Base-by-base conservation (phyloP, 352 stramenopile species). In the Phytopythium ostracodes region DNA sequence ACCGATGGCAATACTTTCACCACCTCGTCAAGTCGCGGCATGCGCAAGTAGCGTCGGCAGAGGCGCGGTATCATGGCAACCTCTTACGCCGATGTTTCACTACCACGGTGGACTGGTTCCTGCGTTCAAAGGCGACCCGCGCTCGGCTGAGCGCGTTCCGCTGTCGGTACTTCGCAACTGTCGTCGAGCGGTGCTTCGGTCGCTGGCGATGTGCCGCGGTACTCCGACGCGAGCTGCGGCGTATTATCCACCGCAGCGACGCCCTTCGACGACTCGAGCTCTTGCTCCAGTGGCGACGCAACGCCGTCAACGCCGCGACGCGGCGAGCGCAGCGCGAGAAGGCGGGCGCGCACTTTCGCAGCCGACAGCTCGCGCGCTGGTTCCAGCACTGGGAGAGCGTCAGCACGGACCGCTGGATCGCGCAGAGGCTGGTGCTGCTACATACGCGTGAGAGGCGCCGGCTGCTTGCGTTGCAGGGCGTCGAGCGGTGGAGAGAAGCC, bases 361-460 rank as follows among this genome's bases (percentile, higher is more conserved):
- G 24, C 7, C 62, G 62, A 4, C 29, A 64, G 0, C 61, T 82
- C 15, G 0, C 42, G 0, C 9, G 18, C 12, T 73, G 62, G 53
- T 72, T 85, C 29, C 63, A 46, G 24, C 76, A 81, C 49, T 85
- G 76, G 76, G 76, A 85, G 58, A 82, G 71, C 31, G 76, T 81
- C n/a, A 69, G 64, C 43, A 86, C 74, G 10, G 76, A 86, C 29
- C 52, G 31, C 42, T 86, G 76, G 72, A 62, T 79, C 42, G 51
- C 70, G 1, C 47, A 62, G 4, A 62, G 73, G 10, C 61, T 85
- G 15, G n/a, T 79, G 2, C 56, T 59, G 2, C 54, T 76, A 33
- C 75, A 84, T 40, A 58, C 58, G 7, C 60, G 53, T 14, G 27
- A 47, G 11, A 66, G 70, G 42, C 63, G 56, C 38, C 60, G 56